Base-by-base conservation (phyloP, 441 rosid species). In the Adansonia grandidieri region DNA sequence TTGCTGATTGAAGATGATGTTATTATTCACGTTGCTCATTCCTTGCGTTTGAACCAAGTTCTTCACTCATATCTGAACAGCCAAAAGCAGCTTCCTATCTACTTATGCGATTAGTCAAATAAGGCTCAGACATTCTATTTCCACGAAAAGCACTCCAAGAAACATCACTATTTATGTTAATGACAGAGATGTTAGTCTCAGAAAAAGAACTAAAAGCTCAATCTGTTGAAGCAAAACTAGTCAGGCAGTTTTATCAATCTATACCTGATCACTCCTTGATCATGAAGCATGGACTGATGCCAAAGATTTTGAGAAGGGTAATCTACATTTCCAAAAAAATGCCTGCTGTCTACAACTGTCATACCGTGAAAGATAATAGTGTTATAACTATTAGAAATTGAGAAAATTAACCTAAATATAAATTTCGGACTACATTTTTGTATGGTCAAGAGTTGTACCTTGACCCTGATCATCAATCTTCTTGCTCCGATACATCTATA, bases 401-500 rank as follows among this genome's bases (percentile, higher is more conserved):
- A 51, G 51, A 22, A 68, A 74, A 56, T 73, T 44, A 65, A 45
- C 47, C 75, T 2, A 60, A 28, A 58, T 20, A 65, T 40, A 19
- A 66, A 24, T 5, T 11, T 19, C 53, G 40, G 1, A 32, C 40
- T 9, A n/a, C 53, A 61, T 50, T 20, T 54, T 9, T 82, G 13
- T 73, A 54, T 51, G 15, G 19, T 32, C 15, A 71, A 53, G 47
- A 71, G 9, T 7, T 47, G 37, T 72, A 82, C 89, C 89, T 87
- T 78, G 85, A 71, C 86, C 86, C 13, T 72, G 86, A 57, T 83
- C 83, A 74, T 87, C 82, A 60, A 81, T 81, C 81, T 78, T 85
- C 85, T 85, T 87, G 82, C 85, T 83, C 67, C 89, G 74, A 57
- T 83, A 77, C 89, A 85, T 86, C 89, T 86, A 19, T 19, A 53